Evolutionary conservation across 2,329 filamentous ascomycete genomes (phyloP), one percentile per base, ranked within the genome.

Genomic region (Pseudocercospora pini-densiflorae): DNA sequence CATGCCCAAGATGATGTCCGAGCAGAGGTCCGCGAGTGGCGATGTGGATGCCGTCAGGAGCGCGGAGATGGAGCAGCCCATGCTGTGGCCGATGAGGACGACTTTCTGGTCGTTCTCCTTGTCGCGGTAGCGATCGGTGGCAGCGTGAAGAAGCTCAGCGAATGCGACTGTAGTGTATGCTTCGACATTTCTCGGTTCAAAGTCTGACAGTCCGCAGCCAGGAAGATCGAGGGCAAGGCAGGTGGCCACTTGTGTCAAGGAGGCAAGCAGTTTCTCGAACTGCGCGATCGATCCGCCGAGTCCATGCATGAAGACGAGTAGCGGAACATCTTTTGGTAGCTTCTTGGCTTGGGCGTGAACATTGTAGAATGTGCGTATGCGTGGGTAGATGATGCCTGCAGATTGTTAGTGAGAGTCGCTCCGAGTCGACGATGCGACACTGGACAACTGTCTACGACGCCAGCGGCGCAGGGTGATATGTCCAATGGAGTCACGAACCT

Each of bases 211-310:
- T 31, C 95, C 95, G 73, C 94, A 97, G 45, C 95, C 95, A 0
- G 95, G 94, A 3, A 97, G 84, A 77, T 99, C 95, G 69, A 98
- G 89, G 3, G 93, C 92, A 45, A 97, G 85, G 77, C 94, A 97
- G 57, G 93, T 90, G 12, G 92, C 93, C 58, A 93, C 83, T 75
- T 96, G 59, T 14, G 66, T 65, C 19, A 68, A 24, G 19, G 60
- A 58, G 40, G 91, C 87, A 57, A 99, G 84, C 5, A 98, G 81
- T 31, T 91, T 88, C 63, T 92, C 87, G 76, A 97, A 98, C 76
- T 98, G 95, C 10, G 93, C 90, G 24, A 93, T 86, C 0, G 92
- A 97, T 58, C 95, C 95, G n/a, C 94, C 95, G 9, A 98, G 85
- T 1, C 95, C 95, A 75, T 98, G 95, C 64, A 98, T 85, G 76